Percentiles rank a stretch among this genome's conserved stretches.
Evolutionary conservation across 225 moss, liverwort and hornwort genomes (phyloP).

Genomic region (Polytrichum commune): DNA sequence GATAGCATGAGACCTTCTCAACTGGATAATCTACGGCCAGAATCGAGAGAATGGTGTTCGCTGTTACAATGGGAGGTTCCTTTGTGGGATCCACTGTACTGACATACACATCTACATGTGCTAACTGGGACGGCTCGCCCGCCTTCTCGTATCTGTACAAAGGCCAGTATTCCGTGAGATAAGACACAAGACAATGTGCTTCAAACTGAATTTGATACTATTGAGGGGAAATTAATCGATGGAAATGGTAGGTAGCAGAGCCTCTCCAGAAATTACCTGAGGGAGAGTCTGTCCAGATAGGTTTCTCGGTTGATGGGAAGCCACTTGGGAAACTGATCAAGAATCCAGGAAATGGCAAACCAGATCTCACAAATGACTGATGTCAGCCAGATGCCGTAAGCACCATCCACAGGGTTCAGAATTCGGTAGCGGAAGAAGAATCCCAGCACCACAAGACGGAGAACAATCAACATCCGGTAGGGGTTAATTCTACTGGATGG

Average conservation of each 20-base stretch:
- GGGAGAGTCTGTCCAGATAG: slow-evolving; percentile 79
- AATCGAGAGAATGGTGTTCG: slow-evolving; percentile 61
- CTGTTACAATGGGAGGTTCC: slow-evolving; percentile 58
- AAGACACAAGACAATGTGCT: too few species aligned
- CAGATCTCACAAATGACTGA: slow-evolving; percentile 92
- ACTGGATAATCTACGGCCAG: slow-evolving; percentile 80
- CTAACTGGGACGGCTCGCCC: slow-evolving; percentile 48
- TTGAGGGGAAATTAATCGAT: too few species aligned
- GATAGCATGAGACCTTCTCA: slow-evolving; percentile 88
- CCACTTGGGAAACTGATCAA: slow-evolving; percentile 99
- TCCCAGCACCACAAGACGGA: slow-evolving; percentile 73
- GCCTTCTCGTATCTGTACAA: slow-evolving; percentile 49
- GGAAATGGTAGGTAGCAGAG: too few species aligned
- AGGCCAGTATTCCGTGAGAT: not conserved
- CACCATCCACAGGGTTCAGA: slow-evolving; percentile 54
- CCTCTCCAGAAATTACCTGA: slow-evolving; percentile 31
- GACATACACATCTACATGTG: slow-evolving; percentile 47
- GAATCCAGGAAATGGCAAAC: slow-evolving; percentile 97
- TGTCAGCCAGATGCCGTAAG: slow-evolving; percentile 84
- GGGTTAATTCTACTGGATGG: slow-evolving; percentile 84
- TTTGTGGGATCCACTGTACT: slow-evolving; percentile 62
- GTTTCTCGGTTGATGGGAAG: slow-evolving; percentile 89
- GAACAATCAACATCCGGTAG: slow-evolving; percentile 72
- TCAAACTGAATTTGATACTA: too few species aligned
- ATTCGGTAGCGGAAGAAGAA: slow-evolving; percentile 94